These are phyloP conservation scores for Candida krabiensis DNA, from an alignment of 805 yeast species.

Conservation along the genomic window DNA sequence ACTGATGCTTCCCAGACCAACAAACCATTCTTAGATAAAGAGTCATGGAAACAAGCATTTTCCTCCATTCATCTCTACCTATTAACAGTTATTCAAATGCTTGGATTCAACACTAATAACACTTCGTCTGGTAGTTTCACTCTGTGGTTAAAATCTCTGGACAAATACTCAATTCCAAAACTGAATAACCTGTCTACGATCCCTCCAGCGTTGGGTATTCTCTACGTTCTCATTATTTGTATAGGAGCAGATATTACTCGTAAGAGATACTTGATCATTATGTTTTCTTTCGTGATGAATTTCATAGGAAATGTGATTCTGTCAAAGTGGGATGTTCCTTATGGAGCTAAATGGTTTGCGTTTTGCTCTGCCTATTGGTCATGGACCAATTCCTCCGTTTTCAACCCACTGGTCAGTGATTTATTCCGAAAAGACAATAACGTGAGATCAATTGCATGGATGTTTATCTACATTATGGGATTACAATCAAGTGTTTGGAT, in stretches of 20 bases:
- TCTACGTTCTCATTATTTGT: conserved; percentile 46
- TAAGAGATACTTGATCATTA: conserved; percentile 55
- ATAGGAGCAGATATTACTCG: conserved; percentile 53
- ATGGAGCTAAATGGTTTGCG: conserved; percentile 64
- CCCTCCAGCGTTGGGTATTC: conserved; percentile 60
- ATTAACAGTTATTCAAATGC: conserved; percentile 51
- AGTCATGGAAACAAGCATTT: conserved; percentile 53
- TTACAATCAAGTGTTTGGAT: conserved; percentile 37
- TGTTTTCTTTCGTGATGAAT: conserved; percentile 54
- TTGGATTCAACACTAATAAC: conserved; percentile 64
- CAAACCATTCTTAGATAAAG: conserved; percentile 37
- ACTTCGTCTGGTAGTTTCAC: conserved; percentile 56
- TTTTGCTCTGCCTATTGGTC: conserved; percentile 59
- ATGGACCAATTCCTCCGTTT: conserved; percentile 63
- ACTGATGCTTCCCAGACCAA: conserved; percentile 27
- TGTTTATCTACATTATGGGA: conserved; percentile 54
- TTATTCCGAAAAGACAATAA: conserved; percentile 57
- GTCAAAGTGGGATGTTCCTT: conserved; percentile 59
- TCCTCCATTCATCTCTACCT: conserved; percentile 62
- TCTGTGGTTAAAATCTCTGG: conserved; percentile 59
- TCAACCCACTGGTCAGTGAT: conserved; percentile 59
- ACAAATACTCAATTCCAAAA: conserved; percentile 41
- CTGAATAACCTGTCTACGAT: conserved; percentile 52
- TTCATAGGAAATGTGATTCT: conserved; percentile 53
- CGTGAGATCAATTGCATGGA: conserved; percentile 55